Base-by-base conservation (phyloP, 495 filamentous ascomycete species). In the Platismatia glauca region DNA sequence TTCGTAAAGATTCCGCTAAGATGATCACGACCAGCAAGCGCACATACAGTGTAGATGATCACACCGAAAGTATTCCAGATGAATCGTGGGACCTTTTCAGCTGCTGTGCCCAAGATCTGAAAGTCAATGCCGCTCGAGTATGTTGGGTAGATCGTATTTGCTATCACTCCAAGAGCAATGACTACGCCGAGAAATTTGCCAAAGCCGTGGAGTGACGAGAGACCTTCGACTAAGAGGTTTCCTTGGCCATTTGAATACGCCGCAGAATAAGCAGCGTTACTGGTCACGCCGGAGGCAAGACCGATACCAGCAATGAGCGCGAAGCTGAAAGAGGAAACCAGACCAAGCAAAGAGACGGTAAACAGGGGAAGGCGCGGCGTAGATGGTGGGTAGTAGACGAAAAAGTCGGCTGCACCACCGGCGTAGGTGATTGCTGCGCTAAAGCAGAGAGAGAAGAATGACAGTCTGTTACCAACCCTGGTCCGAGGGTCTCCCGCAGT, bases 151-250 rank as follows among this genome's bases (percentile, higher is more conserved):
- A 90, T 79, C 39, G 82, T 81, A 70, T 92, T 92, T 37, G 86
- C 82, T 55, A 90, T 84, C 13, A 90, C 75, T 2, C 88, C 86
- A 2, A 92, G 74, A 0, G 86, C 85, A 11, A 87, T 75, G n/a
- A 92, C 70, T 1, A 90, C 86, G 24, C 81, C 79, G 70, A 85
- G 87, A 76, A 90, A 87, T 65, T 85, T 85, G 48, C 88, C 88
- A 64, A 92, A 92, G 0, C 74, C 75, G 44, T 82, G 81, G 0
- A 90, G 76, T 0, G 83, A 80, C 4, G 72, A 74, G 68, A 81
- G 88, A 24, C 80, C 87, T 67, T 84, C 81, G 11, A 88, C 84
- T 18, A 91, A 82, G 1, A 92, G 79, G 18, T 78, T 79, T 18
- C 84, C 84, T 46, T 79, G 76, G 9, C 78, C 81, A 20, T 71